Evolutionary conservation across 2,329 filamentous ascomycete genomes (phyloP), one percentile per base, ranked within the genome.

Genomic region (Alternaria sp.): DNA sequence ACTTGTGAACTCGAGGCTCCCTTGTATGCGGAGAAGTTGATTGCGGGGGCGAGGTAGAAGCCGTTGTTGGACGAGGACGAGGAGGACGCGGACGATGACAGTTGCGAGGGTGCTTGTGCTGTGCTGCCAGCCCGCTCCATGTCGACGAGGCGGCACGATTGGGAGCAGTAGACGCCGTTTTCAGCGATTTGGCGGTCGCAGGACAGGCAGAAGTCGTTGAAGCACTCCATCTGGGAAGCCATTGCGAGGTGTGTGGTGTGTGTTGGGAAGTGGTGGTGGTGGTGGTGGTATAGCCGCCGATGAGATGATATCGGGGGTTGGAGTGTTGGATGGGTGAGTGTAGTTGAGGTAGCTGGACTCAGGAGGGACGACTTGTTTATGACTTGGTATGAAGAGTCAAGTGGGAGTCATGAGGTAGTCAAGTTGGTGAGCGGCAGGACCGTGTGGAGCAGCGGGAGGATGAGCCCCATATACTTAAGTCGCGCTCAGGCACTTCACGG

Each of bases 151-250:
- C 93, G 89, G 86, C 94, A 97, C 28, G 92, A 88, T 83, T 97
- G 93, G 50, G 93, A 97, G 86, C 94, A 97, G 86, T 97, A 97
- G 69, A 92, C 89, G 68, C 90, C 90, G 66, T 90, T 90, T 64
- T 81, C 80, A 60, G 92, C 88, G 64, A 91, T 93, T 83, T 96
- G 92, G 83, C 91, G 91, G 83, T 97, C 94, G 85, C 94, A 97
- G 84, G 91, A 90, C 74, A 97, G 89, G 86, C 94, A 97, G 87
- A 93, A 97, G 82, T 96, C 91, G 81, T 91, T 92, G 74, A 92
- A 92, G 93, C 94, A 97, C 76, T 84, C 83, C 82, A 85, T 84
- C 57, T 80, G 75, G 68, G 77, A 78, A 71, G 79, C 71, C 79
- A 81, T 81, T 60, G 68, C 30, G 47, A 43, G 54, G 28, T 30